phyloP scores from a whole-genome alignment of 768 basidiomycete genomes.

The Agrocybe pediades region DNA sequence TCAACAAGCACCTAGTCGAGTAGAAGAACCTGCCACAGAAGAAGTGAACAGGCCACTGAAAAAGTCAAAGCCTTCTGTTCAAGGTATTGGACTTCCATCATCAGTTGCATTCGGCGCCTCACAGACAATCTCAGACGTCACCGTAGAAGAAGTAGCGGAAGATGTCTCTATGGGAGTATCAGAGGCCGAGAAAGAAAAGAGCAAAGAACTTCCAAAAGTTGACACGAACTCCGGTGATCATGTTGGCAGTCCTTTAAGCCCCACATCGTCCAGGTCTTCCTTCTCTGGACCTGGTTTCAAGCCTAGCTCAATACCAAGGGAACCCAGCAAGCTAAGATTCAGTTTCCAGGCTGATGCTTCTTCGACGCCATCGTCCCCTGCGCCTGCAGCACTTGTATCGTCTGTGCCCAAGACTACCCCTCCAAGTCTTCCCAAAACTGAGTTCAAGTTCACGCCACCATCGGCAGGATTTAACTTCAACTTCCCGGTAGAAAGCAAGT shows the following conservation, averaged over 20 bases:
- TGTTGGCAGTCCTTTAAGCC: constrained; percentile 4
- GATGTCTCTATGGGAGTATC: constrained; percentile 24
- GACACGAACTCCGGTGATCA: constrained; percentile 1
- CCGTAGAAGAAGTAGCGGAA: constrained; percentile 30
- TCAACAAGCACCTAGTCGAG: constrained; percentile 21
- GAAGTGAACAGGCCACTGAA: constrained; percentile 46
- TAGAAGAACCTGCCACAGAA: constrained; percentile 40
- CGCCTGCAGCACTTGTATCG: constrained; percentile 16
- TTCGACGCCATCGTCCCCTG: constrained; percentile 26
- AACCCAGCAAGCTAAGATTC: constrained; percentile 77
- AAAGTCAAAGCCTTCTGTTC: constrained; percentile 45
- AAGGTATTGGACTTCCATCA: constrained; percentile 20
- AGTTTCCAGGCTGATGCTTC: constrained; percentile 62
- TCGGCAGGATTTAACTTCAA: constrained; percentile 18
- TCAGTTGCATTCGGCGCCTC: not conserved
- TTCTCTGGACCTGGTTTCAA: constrained; percentile 40
- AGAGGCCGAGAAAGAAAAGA: constrained; percentile 13
- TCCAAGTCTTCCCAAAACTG: constrained; percentile 9
- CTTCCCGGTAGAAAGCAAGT: constrained; percentile 10
- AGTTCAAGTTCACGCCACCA: constrained; percentile 13
- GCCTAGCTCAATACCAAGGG: constrained; percentile 60
- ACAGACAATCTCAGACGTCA: constrained; percentile 18
- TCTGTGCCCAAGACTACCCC: constrained; percentile 12
- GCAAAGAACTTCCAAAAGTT: constrained; percentile 13
- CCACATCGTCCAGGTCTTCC: constrained; percentile 19